Base-by-base conservation (phyloP, 2,329 filamentous ascomycete genomes). In the Kalaharituber pfeilii region DNA sequence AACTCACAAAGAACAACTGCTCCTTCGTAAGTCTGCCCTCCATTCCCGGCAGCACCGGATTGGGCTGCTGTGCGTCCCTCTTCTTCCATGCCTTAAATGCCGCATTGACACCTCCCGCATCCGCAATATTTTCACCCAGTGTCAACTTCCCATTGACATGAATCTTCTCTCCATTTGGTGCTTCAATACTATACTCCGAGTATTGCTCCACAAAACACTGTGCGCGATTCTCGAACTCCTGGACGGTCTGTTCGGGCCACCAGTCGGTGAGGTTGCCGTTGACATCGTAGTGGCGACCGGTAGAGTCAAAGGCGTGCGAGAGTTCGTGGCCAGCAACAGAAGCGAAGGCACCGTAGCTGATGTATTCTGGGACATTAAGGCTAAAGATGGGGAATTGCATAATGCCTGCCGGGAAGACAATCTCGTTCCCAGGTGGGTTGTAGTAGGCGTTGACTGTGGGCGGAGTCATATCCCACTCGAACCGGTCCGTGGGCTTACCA, bases 181-280 rank as follows among this genome's bases (percentile, higher is more conserved):
- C 76, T 0, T 71, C 69, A 11, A 82, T 71, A 0, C 75, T 77
- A 63, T 75, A 82, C 29, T 80, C 73, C 55, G 68, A 67, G 64
- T 82, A 84, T 66, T 84, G 79, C n/a, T 81, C 69, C 1, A 82
- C 69, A 56, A 85, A 83, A 66, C 81, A 85, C 57, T 80, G 68
- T 0, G 78, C 73, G 47, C 75, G 75, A 52, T 77, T 67, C 52
- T 75, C 66, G 63, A 83, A 85, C 1, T 70, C 75, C 3, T 71
- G 63, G 2, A 80, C 70, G 1, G 79, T 83, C 30, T 69, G 64
- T 7, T 79, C 69, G 15, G 77, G 76, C 80, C 80, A 84, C 80
- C 81, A 84, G 56, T 79, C 72, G 0, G 75, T 79, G 62, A 75
- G 76, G 62, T 79, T 81, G 22, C 79, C 80, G 42, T 74, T 76